These are phyloP conservation scores for Tremellales sp. DNA, from an alignment of 1,284 basidiomycete genomes.

Conservation along the genomic window DNA sequence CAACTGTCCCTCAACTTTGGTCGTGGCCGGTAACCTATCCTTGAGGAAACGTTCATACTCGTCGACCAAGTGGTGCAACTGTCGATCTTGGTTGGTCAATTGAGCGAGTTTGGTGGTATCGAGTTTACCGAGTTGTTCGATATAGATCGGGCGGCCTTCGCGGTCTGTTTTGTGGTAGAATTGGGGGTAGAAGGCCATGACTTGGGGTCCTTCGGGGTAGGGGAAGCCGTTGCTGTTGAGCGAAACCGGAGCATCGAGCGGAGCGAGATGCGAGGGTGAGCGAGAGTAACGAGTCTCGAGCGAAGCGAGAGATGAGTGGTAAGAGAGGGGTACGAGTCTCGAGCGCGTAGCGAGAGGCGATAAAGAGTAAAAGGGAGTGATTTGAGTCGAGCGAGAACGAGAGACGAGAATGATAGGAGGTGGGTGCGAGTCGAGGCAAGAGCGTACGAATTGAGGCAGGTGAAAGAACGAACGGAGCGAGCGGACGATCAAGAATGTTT, in stretches of 20 bases:
- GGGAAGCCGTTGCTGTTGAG: constrained; percentile 68
- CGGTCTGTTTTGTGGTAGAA: constrained; percentile 96
- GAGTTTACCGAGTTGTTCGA: constrained; percentile 87
- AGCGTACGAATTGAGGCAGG: too few species aligned
- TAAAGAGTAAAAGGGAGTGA: too few species aligned
- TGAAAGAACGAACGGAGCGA: too few species aligned
- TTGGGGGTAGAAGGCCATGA: constrained; percentile 92
- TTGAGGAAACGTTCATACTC: constrained; percentile 90
- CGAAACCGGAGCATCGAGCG: neutral
- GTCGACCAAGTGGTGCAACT: constrained; percentile 79
- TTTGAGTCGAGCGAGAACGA: too few species aligned
- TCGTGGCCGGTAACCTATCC: constrained; percentile 77
- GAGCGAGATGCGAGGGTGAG: neutral
- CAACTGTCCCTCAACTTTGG: constrained; percentile 64
- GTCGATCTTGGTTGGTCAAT: constrained; percentile 80
- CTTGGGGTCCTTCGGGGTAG: constrained; percentile 76
- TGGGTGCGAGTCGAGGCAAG: too few species aligned
- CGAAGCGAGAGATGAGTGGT: neutral
- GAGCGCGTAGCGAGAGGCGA: too few species aligned
- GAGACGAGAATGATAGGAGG: too few species aligned
- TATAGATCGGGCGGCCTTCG: constrained; percentile 93
- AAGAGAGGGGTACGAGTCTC: too few species aligned
- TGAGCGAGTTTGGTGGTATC: constrained; percentile 79
- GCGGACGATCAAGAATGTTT: too few species aligned
- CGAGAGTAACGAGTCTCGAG: neutral